Conservation (phyloP, 2,329 filamentous ascomycete species). For the Laburnicola sp. region DNA sequence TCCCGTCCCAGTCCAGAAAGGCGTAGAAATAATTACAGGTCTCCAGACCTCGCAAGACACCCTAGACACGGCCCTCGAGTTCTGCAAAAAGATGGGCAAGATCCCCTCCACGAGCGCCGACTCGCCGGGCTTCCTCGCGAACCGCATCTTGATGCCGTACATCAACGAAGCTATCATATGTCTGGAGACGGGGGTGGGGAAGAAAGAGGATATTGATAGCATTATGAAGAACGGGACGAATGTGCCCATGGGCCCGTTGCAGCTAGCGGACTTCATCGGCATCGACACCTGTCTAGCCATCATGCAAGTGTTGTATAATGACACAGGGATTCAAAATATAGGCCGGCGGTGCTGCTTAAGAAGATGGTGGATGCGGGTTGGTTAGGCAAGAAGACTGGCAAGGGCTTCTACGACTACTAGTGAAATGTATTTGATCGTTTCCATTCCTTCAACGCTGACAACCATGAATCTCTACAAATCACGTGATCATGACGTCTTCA, state of each 20-base stretch:
- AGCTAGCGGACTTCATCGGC: constrained; percentile 95
- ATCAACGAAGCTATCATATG: constrained; percentile 98
- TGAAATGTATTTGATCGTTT: background rate
- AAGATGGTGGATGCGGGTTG: constrained; percentile 99
- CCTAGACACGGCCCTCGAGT: constrained; percentile 77
- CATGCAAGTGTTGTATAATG: constrained; percentile 90
- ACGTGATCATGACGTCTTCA: no score
- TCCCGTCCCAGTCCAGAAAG: constrained; percentile 93
- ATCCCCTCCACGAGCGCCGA: constrained; percentile 85
- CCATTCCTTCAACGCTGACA: no score
- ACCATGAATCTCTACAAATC: no score
- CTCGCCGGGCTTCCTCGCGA: constrained; percentile 90
- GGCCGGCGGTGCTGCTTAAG: constrained; percentile 80
- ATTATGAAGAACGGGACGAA: constrained; percentile 99
- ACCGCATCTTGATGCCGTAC: constrained; percentile 97
- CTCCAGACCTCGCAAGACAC: constrained; percentile 87
- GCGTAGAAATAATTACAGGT: constrained; percentile 95
- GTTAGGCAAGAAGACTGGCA: constrained; percentile 96
- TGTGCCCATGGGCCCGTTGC: constrained; percentile 94
- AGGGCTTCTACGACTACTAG: constrained; percentile 91
- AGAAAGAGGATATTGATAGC: constrained; percentile 86
- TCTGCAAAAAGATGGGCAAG: constrained; percentile 93
- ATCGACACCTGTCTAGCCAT: constrained; percentile 95
- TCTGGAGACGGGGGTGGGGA: constrained; percentile 87
- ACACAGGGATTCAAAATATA: constrained; percentile 97